These are phyloP conservation scores for Alternaria sp. DNA, from an alignment of 2,329 filamentous ascomycete genomes.

Conservation along the genomic window DNA sequence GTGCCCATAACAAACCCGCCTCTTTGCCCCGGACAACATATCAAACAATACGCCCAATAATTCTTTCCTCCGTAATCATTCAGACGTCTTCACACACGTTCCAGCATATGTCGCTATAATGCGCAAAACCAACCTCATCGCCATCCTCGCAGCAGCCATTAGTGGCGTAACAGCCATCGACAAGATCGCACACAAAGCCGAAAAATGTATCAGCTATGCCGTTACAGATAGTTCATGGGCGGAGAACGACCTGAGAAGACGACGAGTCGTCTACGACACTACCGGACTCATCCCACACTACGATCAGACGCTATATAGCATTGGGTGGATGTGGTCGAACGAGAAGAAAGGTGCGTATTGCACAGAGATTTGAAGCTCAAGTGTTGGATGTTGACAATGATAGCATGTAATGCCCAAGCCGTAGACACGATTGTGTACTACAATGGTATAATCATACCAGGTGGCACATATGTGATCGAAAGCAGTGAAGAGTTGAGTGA, in stretches of 20 bases:
- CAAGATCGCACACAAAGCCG: not conserved
- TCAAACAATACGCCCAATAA: not conserved
- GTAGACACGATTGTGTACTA: constrained; percentile 6
- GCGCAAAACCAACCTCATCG: constrained; percentile 1
- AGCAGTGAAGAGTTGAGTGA: constrained; percentile 6
- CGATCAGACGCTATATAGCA: constrained; percentile 4
- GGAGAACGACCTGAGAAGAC: constrained; percentile 2
- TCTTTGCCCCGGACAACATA: not conserved
- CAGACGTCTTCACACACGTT: not conserved
- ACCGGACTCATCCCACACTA: not conserved
- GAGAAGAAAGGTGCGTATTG: constrained; percentile 1
- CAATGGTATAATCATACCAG: constrained; percentile 2
- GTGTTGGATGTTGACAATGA: not conserved
- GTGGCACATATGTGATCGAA: constrained; percentile 10
- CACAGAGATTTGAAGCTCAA: too few species aligned
- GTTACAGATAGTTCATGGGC: not conserved
- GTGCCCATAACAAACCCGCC: not conserved
- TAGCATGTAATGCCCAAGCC: constrained; percentile 2
- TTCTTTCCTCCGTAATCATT: not conserved
- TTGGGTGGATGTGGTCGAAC: constrained; percentile 7
- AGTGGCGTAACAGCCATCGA: constrained; percentile 2
- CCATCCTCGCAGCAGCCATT: constrained; percentile 2
- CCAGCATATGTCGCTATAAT: not conserved
- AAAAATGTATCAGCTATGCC: not conserved
- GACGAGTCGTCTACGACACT: constrained; percentile 12